These are phyloP conservation scores for Dryas octopetala DNA, from an alignment of 306 rosid genomes.

Conservation along the genomic window DNA sequence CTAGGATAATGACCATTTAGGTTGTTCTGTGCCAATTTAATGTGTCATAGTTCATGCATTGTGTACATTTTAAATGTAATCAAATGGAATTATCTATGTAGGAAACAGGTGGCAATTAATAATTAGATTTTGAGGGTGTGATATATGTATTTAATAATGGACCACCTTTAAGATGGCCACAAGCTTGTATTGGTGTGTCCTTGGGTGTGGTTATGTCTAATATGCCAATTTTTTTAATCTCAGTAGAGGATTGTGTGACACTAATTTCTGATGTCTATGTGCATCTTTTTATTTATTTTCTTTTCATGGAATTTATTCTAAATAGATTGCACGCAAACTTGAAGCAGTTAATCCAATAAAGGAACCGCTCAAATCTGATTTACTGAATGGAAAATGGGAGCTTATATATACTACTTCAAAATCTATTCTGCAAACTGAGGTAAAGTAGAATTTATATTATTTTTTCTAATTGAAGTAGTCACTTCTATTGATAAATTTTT, in stretches of 20 bases:
- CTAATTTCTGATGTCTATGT: slow-evolving; percentile 7
- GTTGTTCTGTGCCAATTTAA: neutral
- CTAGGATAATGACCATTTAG: neutral
- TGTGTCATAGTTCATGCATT: too few relatives aligned
- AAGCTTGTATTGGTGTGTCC: neutral
- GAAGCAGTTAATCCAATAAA: slow-evolving; percentile 78
- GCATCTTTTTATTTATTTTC: slow-evolving; percentile 31
- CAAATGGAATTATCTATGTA: too few relatives aligned
- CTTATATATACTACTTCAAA: slow-evolving; percentile 85
- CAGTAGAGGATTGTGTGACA: neutral
- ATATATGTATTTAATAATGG: too few relatives aligned
- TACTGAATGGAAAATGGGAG: slow-evolving; percentile 94
- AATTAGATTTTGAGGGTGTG: neutral
- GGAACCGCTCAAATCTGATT: slow-evolving; percentile 71
- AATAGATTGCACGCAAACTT: slow-evolving; percentile 83
- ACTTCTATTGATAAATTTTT: neutral
- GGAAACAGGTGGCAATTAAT: too few relatives aligned
- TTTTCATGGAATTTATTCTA: slow-evolving; percentile 43
- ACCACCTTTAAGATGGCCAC: neutral
- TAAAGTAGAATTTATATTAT: slow-evolving; percentile 4
- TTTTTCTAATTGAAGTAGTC: neutral
- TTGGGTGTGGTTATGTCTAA: neutral
- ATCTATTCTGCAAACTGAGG: slow-evolving; percentile 75
- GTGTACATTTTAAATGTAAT: too few relatives aligned
- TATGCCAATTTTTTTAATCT: neutral